phyloP scores from a whole-genome alignment of 2,329 filamentous ascomycete species.

The Didymosphaeria variabile region DNA sequence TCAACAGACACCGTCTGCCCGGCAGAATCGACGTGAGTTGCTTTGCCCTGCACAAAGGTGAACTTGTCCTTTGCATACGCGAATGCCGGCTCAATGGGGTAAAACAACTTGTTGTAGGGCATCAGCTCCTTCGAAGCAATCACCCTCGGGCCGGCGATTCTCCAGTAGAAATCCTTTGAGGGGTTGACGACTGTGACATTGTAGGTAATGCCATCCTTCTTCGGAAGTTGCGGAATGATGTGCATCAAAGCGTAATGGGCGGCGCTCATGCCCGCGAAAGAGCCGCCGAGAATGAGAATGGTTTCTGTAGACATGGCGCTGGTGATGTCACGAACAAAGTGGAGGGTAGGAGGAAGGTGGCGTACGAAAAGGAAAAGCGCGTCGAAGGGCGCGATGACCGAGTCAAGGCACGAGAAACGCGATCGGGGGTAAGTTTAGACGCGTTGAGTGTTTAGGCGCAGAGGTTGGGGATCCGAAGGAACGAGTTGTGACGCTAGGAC shows the following conservation, averaged over 20 bases:
- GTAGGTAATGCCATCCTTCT: constrained; percentile 52
- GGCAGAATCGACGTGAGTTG: constrained; percentile 57
- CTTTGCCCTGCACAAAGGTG: constrained; percentile 62
- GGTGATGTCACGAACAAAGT: constrained; percentile 18
- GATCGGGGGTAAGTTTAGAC: not conserved
- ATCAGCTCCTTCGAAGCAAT: constrained; percentile 61
- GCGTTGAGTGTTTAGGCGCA: constrained; percentile 6
- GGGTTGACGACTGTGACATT: constrained; percentile 66
- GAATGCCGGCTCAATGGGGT: constrained; percentile 62
- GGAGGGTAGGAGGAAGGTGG: constrained; percentile 3
- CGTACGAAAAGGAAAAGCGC: not conserved
- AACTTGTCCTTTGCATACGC: constrained; percentile 59
- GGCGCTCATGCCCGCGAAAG: constrained; percentile 46
- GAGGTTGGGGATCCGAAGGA: constrained; percentile 4
- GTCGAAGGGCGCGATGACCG: not conserved
- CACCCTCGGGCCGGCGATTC: constrained; percentile 63
- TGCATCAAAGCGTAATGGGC: constrained; percentile 50
- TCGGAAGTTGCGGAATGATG: constrained; percentile 44
- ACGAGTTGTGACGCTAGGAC: constrained; percentile 5
- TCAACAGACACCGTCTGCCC: constrained; percentile 55
- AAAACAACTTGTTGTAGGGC: constrained; percentile 59
- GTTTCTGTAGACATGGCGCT: constrained; percentile 44
- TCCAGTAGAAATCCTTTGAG: constrained; percentile 63
- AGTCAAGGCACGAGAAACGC: constrained; percentile 5
- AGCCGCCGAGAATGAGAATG: constrained; percentile 49